Base-by-base conservation (phyloP, 2,329 filamentous ascomycete species). In the Nectriaceae sp. region DNA sequence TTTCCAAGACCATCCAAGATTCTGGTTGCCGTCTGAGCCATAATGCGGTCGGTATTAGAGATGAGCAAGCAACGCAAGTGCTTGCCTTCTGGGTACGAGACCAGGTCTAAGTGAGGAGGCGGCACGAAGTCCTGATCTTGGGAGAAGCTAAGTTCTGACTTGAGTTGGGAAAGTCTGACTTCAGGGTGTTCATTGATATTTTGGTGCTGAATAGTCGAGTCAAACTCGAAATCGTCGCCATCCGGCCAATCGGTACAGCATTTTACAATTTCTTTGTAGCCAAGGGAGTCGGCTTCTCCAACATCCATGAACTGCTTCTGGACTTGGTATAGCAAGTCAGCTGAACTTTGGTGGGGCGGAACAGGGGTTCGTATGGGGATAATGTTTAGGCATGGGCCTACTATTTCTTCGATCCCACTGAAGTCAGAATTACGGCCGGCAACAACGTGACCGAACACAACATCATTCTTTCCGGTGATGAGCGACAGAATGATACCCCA, bases 301-400 rank as follows among this genome's bases (percentile, higher is more conserved):
- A 41, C 24, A 3, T 6, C 39, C 39, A 41, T 16, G 24, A 24
- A 5, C 16, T 41, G 39, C 8, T 41, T 21, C 13, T 41, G 39
- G 16, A 41, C 21, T 3, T 16, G 70, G 13, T 29, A 13, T 6
- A 29, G 24, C 6, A 29, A 13, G 13, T 13, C 13, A 13, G 6
- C 6, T 29, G 24, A 13, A 13, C 6, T 29, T 13, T 29, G 24
- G 6, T 6, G 24, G 13, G 24, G 6, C 13, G 24, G 13, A 29
- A 13, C 6, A 6, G 24, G 13, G 24, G 24, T 13, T 13, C 24
- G 6, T 6, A 29, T 29, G 6, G 24, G 70, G 1, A 73, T 61
- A 52, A 72, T 64, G 56, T 73, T 74, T 35, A 74, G 46, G 37
- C 70, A 73, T 5, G 69, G 69, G 0, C 72, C 72, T 6, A 73